These are phyloP conservation scores for Pleoardoris graminearum DNA, from an alignment of 2,329 filamentous ascomycete genomes.

Conservation along the genomic window DNA sequence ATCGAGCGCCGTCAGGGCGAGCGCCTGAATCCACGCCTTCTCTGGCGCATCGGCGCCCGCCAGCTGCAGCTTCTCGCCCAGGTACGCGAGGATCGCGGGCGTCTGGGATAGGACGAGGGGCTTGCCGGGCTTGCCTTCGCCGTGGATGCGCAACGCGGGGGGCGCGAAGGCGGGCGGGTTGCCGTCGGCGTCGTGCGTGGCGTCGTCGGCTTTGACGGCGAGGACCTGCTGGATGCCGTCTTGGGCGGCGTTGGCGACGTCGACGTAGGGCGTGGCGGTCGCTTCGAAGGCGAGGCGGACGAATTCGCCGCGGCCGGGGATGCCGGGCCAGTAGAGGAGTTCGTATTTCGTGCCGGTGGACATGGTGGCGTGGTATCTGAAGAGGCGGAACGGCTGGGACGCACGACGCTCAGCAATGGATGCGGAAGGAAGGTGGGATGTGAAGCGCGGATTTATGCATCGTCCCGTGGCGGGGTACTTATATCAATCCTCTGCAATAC, in stretches of 20 bases:
- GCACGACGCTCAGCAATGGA: not conserved
- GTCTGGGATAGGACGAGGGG: conserved; percentile 69
- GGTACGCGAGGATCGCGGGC: conserved; percentile 71
- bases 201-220: conserved; percentile 51
- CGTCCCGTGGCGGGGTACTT: not conserved
- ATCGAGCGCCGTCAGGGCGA: conserved; percentile 72
- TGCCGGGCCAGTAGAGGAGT: conserved; percentile 71
- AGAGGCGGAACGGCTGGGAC: not conserved
- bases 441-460: not conserved
- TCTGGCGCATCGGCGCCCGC: conserved; percentile 54
- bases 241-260: conserved; percentile 57
- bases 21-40: conserved; percentile 63
- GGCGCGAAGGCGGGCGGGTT: conserved; percentile 71
- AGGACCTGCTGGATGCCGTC: conserved; percentile 59
- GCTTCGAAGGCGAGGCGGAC: conserved; percentile 75
- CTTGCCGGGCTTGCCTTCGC: conserved; percentile 56
- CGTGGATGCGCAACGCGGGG: conserved; percentile 62
- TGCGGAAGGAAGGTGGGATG: not conserved
- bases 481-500: not conserved
- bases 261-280: conserved; percentile 64
- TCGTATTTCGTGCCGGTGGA: conserved; percentile 53
- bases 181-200: conserved; percentile 51
- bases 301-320: conserved; percentile 73
- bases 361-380: conserved; percentile 17
- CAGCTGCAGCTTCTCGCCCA: conserved; percentile 64